Percentiles rank a stretch among this genome's conserved stretches.
phyloP scores from a whole-genome alignment of 257 asterid species.

The Nicotiana paniculata region DNA sequence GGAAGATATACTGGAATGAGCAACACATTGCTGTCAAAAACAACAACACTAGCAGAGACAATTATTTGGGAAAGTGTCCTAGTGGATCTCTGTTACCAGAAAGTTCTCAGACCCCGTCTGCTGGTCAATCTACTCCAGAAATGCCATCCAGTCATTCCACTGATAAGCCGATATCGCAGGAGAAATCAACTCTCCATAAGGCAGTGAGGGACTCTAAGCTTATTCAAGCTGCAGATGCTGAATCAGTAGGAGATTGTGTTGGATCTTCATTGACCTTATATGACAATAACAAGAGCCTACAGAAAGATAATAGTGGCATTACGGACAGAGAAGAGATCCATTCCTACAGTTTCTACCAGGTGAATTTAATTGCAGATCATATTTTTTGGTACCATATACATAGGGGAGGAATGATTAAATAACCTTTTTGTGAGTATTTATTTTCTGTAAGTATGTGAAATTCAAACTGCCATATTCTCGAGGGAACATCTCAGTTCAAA shows the following conservation, averaged over 20 bases:
- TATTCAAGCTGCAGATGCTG: slow-evolving; percentile 34
- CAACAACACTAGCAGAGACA: slow-evolving; percentile 16
- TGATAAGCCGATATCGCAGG: slow-evolving; percentile 23
- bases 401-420: too few species aligned
- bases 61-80: slow-evolving; percentile 8
- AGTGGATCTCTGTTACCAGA: slow-evolving; percentile 32
- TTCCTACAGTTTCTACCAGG: slow-evolving; percentile 92
- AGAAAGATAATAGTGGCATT: slow-evolving; percentile 20
- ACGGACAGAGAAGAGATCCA: slow-evolving; percentile 34
- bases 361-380: slow-evolving; percentile 13
- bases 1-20: slow-evolving; percentile 74
- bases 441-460: too few species aligned
- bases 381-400: too few species aligned
- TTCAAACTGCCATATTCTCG: too few species aligned
- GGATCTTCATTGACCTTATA: slow-evolving; percentile 35
- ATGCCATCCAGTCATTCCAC: slow-evolving; percentile 14
- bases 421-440: too few species aligned
- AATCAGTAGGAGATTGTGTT: slow-evolving; percentile 28
- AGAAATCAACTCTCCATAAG: slow-evolving; percentile 25
- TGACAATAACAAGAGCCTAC: slow-evolving; percentile 20
- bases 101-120: slow-evolving; percentile 10
- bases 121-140: slow-evolving; percentile 11
- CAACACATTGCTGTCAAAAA: slow-evolving; percentile 30
- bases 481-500: too few species aligned
- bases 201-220: slow-evolving; percentile 22